Evolutionary conservation across 179 eudicot genomes (phyloP).

Genomic region (Gypsophila paniculata): DNA sequence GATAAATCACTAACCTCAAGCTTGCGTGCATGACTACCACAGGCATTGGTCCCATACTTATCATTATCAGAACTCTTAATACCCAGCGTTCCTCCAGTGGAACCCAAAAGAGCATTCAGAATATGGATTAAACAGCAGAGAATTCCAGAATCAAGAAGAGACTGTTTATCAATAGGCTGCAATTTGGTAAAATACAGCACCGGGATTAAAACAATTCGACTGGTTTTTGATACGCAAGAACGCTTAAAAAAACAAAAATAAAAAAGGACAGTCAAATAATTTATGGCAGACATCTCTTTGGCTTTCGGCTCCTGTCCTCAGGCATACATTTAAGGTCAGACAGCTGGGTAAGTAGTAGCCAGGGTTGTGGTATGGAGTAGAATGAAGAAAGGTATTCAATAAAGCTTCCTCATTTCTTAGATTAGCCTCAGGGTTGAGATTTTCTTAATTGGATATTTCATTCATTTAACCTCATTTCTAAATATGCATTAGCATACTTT

Average conservation of each 20-base stretch:
- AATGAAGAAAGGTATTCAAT: not conserved
- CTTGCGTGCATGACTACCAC: conserved; percentile 43
- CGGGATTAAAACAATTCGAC: not conserved
- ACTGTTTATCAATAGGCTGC: conserved; percentile 95
- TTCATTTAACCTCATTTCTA: too few relatives aligned
- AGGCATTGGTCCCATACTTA: conserved; percentile 31
- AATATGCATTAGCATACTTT: too few relatives aligned
- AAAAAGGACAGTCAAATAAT: not conserved
- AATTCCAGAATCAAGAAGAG: conserved; percentile 98
- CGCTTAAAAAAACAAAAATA: too few relatives aligned
- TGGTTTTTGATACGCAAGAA: not conserved
- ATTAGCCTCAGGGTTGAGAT: too few relatives aligned
- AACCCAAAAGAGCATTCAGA: conserved; percentile 76
- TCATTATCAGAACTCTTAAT: conserved; percentile 31
- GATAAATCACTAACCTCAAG: conserved; percentile 65
- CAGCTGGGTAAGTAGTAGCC: not conserved
- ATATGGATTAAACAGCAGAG: conserved; percentile 87
- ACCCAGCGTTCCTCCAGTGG: conserved; percentile 41
- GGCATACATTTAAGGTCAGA: not conserved
- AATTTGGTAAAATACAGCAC: conserved; percentile 17
- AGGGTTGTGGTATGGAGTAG: conserved; percentile 6
- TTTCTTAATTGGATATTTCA: too few relatives aligned
- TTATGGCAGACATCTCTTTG: not conserved
- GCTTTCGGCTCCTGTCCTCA: not conserved
- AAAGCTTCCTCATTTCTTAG: too few relatives aligned